A percentile compares a stretch with the other conserved stretches of the same genome.
Conservation (phyloP, 2,329 filamentous ascomycete species). For the Sporothrix variecibatus region DNA sequence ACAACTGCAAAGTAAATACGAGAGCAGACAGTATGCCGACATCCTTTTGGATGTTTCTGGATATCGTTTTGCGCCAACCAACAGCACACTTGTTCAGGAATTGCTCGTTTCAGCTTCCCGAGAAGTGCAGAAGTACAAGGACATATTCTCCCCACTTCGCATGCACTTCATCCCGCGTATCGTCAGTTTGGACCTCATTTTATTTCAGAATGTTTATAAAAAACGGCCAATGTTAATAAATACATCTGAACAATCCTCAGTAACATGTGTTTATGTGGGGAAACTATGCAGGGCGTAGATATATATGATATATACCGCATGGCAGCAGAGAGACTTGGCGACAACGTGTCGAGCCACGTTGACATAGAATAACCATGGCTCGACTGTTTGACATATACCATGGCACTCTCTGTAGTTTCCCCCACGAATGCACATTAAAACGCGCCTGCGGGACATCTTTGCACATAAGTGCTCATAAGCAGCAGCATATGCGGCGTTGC, state of each 20-base stretch:
- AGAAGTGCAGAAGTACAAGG: background rate
- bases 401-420: background rate
- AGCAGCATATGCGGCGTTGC: background rate
- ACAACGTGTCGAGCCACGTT: background rate
- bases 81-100: background rate
- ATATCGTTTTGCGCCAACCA: background rate
- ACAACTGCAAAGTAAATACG: background rate
- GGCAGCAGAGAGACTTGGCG: too few relatives aligned
- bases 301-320: background rate
- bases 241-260: background rate
- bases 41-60: background rate
- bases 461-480: background rate
- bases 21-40: background rate
- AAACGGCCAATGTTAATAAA: too few relatives aligned
- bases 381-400: background rate
- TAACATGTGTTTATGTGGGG: background rate
- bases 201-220: too few relatives aligned
- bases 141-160: background rate
- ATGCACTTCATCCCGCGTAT: background rate
- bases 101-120: background rate
- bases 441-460: background rate
- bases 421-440: background rate
- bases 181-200: background rate
- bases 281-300: background rate
- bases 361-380: background rate